Percentiles rank a stretch among this genome's conserved stretches.
Evolutionary conservation across 257 asterid genomes (phyloP).

Genomic region (Anisodus acutangulus): DNA sequence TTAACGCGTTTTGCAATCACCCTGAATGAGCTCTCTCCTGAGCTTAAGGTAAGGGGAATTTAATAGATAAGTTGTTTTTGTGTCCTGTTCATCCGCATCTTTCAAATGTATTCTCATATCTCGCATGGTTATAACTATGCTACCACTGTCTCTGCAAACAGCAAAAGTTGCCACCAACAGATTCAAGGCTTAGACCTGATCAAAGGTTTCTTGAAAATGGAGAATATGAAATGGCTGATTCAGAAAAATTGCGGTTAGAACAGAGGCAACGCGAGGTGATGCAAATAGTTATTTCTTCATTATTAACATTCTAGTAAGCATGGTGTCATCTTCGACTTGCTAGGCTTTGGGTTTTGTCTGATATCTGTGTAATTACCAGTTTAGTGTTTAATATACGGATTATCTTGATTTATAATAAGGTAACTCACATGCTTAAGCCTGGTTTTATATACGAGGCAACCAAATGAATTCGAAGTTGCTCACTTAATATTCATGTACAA

Average conservation of each 20-base stretch:
- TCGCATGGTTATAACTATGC: too few relatives aligned
- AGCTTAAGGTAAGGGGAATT: slow-evolving; percentile 34
- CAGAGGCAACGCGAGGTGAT: slow-evolving; percentile 41
- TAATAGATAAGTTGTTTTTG: neutral
- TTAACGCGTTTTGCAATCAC: slow-evolving; percentile 39
- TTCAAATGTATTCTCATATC: neutral
- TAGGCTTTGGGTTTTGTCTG: neutral
- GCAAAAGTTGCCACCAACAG: slow-evolving; percentile 42
- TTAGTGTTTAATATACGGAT: neutral
- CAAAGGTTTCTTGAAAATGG: slow-evolving; percentile 44
- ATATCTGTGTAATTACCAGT: neutral
- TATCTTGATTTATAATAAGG: neutral
- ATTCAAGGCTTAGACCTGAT: slow-evolving; percentile 45
- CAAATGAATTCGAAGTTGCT: neutral
- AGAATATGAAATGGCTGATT: slow-evolving; percentile 38
- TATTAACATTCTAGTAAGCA: neutral
- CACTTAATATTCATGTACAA: too few relatives aligned
- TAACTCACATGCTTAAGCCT: neutral
- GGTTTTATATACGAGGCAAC: neutral
- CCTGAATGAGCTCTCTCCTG: slow-evolving; percentile 37
- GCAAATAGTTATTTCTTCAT: neutral
- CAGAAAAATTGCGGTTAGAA: slow-evolving; percentile 40
- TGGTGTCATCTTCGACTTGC: neutral
- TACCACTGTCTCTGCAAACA: neutral
- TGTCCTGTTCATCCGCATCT: neutral